A percentile compares a stretch with the other conserved stretches of the same genome.
phyloP scores from a whole-genome alignment of 1,139 yeast species.

The Pneumocystis wakefieldiae region DNA sequence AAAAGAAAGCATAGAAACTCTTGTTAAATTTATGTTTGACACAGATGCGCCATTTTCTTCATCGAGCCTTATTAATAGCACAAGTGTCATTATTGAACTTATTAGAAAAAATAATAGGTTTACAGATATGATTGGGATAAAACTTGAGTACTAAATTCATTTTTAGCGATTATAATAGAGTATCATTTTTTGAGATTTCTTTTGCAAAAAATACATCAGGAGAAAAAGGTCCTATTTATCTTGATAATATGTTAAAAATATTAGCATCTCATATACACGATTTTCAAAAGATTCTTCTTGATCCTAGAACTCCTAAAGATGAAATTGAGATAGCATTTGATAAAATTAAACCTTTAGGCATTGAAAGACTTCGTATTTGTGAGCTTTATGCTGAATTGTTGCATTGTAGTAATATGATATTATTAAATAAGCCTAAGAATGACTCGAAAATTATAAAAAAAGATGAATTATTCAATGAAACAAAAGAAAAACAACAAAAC shows the following conservation, averaged over 20 bases:
- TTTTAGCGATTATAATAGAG: slow-evolving; percentile 53
- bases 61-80: slow-evolving; percentile 62
- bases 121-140: slow-evolving; percentile 42
- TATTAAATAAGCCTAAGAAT: slow-evolving; percentile 73
- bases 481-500: slow-evolving; percentile 12
- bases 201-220: slow-evolving; percentile 47
- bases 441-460: slow-evolving; percentile 63
- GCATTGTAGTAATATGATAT: slow-evolving; percentile 94
- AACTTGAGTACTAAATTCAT: slow-evolving; percentile 72
- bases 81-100: slow-evolving; percentile 86
- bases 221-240: slow-evolving; percentile 84
- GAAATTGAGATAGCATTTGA: slow-evolving; percentile 58
- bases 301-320: slow-evolving; percentile 21
- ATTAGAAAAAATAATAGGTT: slow-evolving; percentile 93
- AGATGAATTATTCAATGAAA: slow-evolving; percentile 47
- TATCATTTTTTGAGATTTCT: not conserved
- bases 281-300: slow-evolving; percentile 43
- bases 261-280: slow-evolving; percentile 63
- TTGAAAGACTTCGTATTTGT: slow-evolving; percentile 87
- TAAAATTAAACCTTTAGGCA: slow-evolving; percentile 73
- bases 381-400: slow-evolving; percentile 86
- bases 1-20: slow-evolving; percentile 45
- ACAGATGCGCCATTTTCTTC: slow-evolving; percentile 10
- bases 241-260: slow-evolving; percentile 70
- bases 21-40: slow-evolving; percentile 69